These are phyloP conservation scores for Trichoderma oligosporum DNA, from an alignment of 2,329 filamentous ascomycete species.

Conservation along the genomic window DNA sequence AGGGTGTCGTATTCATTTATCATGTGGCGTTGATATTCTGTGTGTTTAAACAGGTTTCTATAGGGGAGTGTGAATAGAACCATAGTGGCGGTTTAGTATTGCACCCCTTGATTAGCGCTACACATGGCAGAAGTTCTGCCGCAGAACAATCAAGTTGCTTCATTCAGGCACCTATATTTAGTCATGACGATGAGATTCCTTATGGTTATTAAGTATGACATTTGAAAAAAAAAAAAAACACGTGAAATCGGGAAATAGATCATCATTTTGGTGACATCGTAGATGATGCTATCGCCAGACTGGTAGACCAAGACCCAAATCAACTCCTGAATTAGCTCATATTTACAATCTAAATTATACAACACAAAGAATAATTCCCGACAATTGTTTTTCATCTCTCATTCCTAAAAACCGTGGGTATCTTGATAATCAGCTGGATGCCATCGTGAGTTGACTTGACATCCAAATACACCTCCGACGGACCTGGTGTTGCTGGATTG, in stretches of 20 bases:
- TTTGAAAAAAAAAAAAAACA: not conserved
- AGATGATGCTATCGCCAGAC: conserved; percentile 10
- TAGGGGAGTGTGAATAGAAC: not conserved
- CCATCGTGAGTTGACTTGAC: conserved; percentile 56
- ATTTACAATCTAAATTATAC: not conserved
- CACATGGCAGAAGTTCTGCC: no score
- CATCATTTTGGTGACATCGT: not conserved
- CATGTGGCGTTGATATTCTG: conserved; percentile 3
- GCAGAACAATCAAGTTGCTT: not conserved
- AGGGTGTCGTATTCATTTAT: conserved; percentile 15
- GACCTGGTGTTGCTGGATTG: conserved; percentile 36
- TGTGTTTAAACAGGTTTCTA: conserved; percentile 6
- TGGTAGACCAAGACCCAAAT: not conserved
- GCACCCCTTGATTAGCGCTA: conserved; percentile 2
- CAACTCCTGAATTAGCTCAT: not conserved
- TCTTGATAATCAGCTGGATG: conserved; percentile 55
- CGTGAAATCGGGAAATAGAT: not conserved
- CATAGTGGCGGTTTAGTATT: conserved; percentile 3
- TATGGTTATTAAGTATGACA: not conserved
- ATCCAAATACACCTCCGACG: conserved; percentile 54
- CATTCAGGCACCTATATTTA: not conserved
- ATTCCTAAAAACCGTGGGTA: conserved; percentile 52
- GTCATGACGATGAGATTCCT: conserved; percentile 3
- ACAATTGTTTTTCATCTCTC: conserved; percentile 4
- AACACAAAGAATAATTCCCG: not conserved